Conservation (phyloP, 192 early-diverging fungal species). For the Jimgerdemannia lactiflua region DNA sequence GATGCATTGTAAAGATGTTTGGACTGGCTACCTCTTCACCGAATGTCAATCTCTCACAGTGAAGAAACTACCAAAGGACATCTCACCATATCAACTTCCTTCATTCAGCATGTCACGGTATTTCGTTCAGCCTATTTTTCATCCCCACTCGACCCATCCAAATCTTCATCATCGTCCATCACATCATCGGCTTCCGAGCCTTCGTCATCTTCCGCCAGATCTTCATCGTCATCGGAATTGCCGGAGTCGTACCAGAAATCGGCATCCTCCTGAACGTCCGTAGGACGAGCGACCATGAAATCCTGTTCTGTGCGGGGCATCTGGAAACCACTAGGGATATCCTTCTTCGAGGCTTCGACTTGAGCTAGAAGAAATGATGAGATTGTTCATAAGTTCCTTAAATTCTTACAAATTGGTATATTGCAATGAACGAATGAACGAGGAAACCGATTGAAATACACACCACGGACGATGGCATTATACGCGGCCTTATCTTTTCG, state of each 20-base stretch:
- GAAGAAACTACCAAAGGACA: not conserved
- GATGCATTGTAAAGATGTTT: too few species aligned
- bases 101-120: not conserved
- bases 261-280: slow-evolving; percentile 35
- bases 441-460: not conserved
- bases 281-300: slow-evolving; percentile 33
- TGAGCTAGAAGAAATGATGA: slow-evolving; percentile 22
- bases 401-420: too few species aligned
- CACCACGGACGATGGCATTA: slow-evolving; percentile 36
- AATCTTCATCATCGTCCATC: not conserved
- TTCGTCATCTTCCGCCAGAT: slow-evolving; percentile 22
- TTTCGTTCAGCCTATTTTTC: not conserved
- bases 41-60: not conserved
- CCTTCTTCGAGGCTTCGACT: slow-evolving; percentile 44
- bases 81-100: not conserved
- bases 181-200: not conserved
- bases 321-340: slow-evolving; percentile 44
- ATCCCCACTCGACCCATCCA: not conserved
- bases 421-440: too few species aligned
- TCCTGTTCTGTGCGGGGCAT: slow-evolving; percentile 39
- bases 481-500: slow-evolving; percentile 34
- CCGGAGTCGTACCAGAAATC: slow-evolving; percentile 41
- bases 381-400: not conserved
- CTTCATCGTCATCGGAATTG: slow-evolving; percentile 40
- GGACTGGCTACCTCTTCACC: not conserved